Evolutionary conservation across 2,329 filamentous ascomycete genomes (phyloP).

Genomic region (Talaromyces atroroseus): DNA sequence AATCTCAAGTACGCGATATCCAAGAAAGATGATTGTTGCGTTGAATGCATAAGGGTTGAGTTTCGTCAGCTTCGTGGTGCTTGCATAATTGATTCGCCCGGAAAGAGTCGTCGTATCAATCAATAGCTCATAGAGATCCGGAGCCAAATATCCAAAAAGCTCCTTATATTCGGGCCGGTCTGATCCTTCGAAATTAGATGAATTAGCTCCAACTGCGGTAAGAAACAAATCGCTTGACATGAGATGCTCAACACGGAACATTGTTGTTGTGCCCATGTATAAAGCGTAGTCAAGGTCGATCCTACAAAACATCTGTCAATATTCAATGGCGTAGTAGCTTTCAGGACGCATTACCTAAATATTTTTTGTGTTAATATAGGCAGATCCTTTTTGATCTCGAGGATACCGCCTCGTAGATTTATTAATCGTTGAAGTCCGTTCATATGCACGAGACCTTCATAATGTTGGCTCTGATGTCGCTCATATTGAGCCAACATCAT

Average conservation of each 20-base stretch:
- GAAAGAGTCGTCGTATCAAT: constrained; percentile 1
- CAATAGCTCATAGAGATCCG: background rate
- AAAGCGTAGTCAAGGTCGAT: constrained; percentile 13
- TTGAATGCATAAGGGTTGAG: constrained; percentile 9
- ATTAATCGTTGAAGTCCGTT: constrained; percentile 11
- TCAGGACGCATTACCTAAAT: constrained; percentile 1
- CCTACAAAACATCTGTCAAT: background rate
- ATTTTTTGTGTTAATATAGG: constrained; percentile 9
- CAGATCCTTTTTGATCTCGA: background rate
- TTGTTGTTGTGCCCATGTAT: constrained; percentile 11
- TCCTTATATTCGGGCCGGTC: background rate
- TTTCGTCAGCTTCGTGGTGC: background rate
- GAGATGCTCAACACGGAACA: background rate
- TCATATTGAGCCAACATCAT: constrained; percentile 15
- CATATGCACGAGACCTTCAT: constrained; percentile 9
- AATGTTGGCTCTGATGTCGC: constrained; percentile 8
- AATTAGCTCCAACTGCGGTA: background rate
- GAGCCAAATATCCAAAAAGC: background rate
- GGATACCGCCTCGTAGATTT: constrained; percentile 8
- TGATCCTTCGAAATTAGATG: background rate
- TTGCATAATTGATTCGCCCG: constrained; percentile 4
- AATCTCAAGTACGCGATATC: constrained; percentile 9
- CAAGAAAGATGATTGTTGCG: constrained; percentile 6
- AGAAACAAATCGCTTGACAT: background rate
- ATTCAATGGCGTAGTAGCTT: background rate